These are phyloP conservation scores for Ceratocystis destructans DNA, from an alignment of 2,329 filamentous ascomycete species.

Conservation along the genomic window DNA sequence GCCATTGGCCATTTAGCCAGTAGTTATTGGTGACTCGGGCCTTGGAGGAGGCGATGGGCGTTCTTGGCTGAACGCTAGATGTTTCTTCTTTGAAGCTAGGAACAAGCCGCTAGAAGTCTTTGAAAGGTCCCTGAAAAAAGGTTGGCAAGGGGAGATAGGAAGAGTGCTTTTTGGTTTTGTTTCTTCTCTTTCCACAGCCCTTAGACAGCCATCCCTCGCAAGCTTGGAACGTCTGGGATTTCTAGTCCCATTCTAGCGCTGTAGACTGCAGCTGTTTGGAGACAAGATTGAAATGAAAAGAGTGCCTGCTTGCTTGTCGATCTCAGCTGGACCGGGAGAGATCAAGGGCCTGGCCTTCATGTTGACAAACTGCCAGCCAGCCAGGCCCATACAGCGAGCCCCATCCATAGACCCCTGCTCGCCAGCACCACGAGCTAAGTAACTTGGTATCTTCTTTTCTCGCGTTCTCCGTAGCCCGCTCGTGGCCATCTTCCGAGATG, in stretches of 20 bases:
- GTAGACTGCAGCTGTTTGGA: too few species aligned
- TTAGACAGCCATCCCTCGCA: neutral
- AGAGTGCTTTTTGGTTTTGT: neutral
- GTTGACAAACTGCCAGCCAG: too few species aligned
- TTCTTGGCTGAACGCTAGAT: neutral
- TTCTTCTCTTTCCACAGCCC: neutral
- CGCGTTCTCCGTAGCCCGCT: neutral
- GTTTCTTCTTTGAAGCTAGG: neutral
- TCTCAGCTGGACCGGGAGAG: too few species aligned
- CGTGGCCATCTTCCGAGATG: neutral
- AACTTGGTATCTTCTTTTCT: neutral
- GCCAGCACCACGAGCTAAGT: too few species aligned
- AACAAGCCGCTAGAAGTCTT: neutral
- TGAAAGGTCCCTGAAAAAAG: neutral
- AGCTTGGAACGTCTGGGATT: neutral
- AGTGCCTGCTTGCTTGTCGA: too few species aligned
- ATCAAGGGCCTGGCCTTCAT: too few species aligned
- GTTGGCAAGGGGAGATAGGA: neutral
- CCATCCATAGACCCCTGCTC: too few species aligned
- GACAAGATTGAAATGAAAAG: too few species aligned
- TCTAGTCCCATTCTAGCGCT: slow-evolving; percentile 1
- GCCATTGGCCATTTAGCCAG: neutral
- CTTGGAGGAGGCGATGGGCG: neutral
- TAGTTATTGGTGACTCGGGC: neutral
- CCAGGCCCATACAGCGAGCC: too few species aligned